Evolutionary conservation across 257 asterid species (phyloP), one percentile per base, ranked within the genome.

Genomic region (Solanum chilense): DNA sequence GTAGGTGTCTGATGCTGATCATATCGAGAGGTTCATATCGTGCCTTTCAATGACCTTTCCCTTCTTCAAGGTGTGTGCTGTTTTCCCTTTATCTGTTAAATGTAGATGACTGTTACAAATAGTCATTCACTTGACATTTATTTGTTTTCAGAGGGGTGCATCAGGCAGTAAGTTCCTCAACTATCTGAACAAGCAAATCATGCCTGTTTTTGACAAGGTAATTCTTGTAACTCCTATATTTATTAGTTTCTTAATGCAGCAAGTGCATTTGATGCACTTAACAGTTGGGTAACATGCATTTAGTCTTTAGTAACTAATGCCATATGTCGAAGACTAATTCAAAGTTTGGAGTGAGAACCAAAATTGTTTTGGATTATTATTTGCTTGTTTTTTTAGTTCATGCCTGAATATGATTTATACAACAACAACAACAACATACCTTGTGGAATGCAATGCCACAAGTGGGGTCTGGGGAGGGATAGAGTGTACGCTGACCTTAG

Each of bases 171-270:
- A 94, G 91, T 97, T 95, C 91, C 89, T 95, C 91, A 94, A 86
- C 88, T 97, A 95, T 90, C 87, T 95, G 93, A 93, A 87, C 82
- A 94, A 94, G 92, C 97, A 97, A 89, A 94, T 97, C 56, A 66
- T 95, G 89, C 98, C 98, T 70, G 95, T 90, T 83, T 95, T 95
- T 91, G 99, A 97, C 91, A 94, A 97, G 98, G 99, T 95, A 93
- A 89, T 31, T 31, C 81, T 66, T 66, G 23, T 29, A 15, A 39
- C 42, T 47, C 85, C 85, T 80, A 18, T 49, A 18, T 76, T 76
- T 76, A 76, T 80, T 80, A 47, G 31, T 80, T 80, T 80, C 29
- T 80, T 80, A 25, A 29, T 47, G 66, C 42, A 16, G 85, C 52
- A 41, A 47, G 44, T 80, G 44, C 69, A 47, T 47, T 80, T 47